Base-by-base conservation (phyloP, 2,329 filamentous ascomycete genomes). In the Epichloe coenophiala region DNA sequence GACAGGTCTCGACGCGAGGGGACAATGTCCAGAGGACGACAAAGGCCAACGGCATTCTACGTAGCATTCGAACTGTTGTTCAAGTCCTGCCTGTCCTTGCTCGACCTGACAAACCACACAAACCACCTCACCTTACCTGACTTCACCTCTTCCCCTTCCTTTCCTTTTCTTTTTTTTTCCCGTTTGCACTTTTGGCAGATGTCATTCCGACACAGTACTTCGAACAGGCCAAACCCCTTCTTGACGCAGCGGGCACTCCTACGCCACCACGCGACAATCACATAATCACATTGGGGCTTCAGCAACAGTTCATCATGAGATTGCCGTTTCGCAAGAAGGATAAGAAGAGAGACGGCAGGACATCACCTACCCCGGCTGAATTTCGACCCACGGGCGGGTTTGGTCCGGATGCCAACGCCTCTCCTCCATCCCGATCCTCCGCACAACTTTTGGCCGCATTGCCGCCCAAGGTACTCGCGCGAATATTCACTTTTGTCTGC, bases 401-500 rank as follows among this genome's bases (percentile, higher is more conserved):
- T 42, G 55, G 53, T 56, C 54, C 59, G 41, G 56, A 58, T 31
- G 53, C 59, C 17, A 59, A 57, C 48, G 56, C 59, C 23, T 66
- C 63, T 53, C 65, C 65, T 50, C 69, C 71, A 8, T 72, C 68
- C 5, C 57, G 58, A 23, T 57, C 61, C 31, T 77, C 75, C 6
- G 67, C 71, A 13, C 60, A 60, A 13, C 55, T 68, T 38, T 71
- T 81, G 46, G 68, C 70, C 40, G 66, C 68, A 48, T 75, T 96
- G 11, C 84, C 88, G 9, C 68, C 75, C 27, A 69, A 76, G n/a
- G 73, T 95, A 33, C 75, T 96, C 52, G 75, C 80, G 57, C 80
- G 78, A 63, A 90, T 96, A 63, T 91, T 96, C 65, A 69, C 76
- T 59, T 81, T 81, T 57, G 82, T 96, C 51, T 96, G 90, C 60